Base-by-base conservation (phyloP, 805 yeast genomes). In the Spathaspora gorwiae region DNA sequence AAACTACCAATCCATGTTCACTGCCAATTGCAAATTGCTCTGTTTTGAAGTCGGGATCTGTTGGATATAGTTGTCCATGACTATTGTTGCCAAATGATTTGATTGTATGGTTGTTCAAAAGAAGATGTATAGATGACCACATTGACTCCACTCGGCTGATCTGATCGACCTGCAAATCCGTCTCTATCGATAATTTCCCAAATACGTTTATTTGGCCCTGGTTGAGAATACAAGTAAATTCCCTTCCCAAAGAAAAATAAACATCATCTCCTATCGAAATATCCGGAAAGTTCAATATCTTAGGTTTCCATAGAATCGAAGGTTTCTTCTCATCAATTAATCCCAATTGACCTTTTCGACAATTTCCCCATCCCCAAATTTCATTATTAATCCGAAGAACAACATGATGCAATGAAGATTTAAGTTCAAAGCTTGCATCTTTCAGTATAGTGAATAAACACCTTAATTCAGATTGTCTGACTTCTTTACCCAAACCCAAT, bases 81-180 rank as follows among this genome's bases (percentile, higher is more conserved):
- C 83, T 75, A 57, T 85, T 80, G 62, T 87, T 89, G 0, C 98
- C 98, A 44, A 70, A 51, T 0, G 94, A 81, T 26, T 11, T 35
- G 29, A 27, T n/a, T 12, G 36, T 29, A 3, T 36, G 27, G 12
- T 38, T 30, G 11, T n/a, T 44, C 26, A 37, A 50, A 33, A 70
- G 34, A 1, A 80, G 47, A 61, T 87, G 96, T 0, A 85, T 47
- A 0, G 95, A 83, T 0, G 92, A 76, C 97, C 97, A 89, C 87
- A 90, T 88, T 8, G 81, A 51, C 30, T 52, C 43, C 19, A 57
- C 15, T 5, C 39, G 38, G 1, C 38, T 31, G 13, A 51, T 29
- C 26, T 24, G n/a, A 12, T 47, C 44, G 1, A 19, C 34, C 14
- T 26, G 26, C 24, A 19, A 19, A 15, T 48, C 11, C 1, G 32